Evolutionary conservation across 2,329 filamentous ascomycete genomes (phyloP), one percentile per base, ranked within the genome.

Genomic region (Paraconiothyrium sp.): DNA sequence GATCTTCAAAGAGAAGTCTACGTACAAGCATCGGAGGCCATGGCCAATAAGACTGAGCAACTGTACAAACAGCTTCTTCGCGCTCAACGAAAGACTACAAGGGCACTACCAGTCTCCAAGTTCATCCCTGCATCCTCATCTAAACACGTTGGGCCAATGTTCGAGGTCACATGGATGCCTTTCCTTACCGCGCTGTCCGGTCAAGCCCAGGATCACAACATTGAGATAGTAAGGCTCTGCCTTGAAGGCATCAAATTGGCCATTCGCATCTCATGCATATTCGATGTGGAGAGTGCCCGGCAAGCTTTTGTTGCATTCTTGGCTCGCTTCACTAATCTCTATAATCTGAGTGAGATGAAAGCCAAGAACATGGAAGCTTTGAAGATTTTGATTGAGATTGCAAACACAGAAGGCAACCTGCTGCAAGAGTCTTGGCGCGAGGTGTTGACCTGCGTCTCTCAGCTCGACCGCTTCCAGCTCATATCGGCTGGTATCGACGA

Each of bases 151-250:
- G 95, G 95, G 0, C 93, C 95, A 0, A 99, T 99, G 95, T 98
- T 99, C 74, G 94, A 97, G 72, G 93, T 97, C 27, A 96, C 93
- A 0, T 99, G 95, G 95, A 99, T 98, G 94, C 97, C 94, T 10
- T 96, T 97, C 78, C 91, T 99, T 73, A 98, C 94, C 5, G 94
- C 94, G 0, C 85, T 99, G 30, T 97, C 94, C 1, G 94, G 92
- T 54, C 92, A 96, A 69, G 94, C 95, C 76, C 95, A 98, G 71
- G 94, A 97, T 74, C 92, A 97, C 69, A 97, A 97, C 72, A 84
- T 97, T 4, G 93, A 97, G 68, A 92, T 95, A 16, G 94, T 97
- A 77, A 93, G 90, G 74, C 81, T 97, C 7, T 99, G 95, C 72
- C 90, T 99, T 72, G 94, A 99, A 74, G 95, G 95, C 3, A 93